Evolutionary conservation across 2,329 filamentous ascomycete species (phyloP).

Genomic region (Venturia carpophila): DNA sequence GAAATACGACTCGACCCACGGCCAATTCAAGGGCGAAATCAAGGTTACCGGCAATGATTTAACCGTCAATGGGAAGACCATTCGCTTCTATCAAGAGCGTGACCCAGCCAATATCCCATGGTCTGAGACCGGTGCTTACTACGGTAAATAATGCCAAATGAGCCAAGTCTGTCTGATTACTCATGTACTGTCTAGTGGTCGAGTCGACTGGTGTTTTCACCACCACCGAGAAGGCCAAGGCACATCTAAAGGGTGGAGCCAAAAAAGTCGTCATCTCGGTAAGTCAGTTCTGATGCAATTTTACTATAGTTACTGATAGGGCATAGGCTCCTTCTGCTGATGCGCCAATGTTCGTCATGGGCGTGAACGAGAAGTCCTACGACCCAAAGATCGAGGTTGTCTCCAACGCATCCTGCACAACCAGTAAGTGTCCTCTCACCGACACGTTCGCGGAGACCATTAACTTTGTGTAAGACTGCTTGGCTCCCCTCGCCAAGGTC

Average conservation of each 20-base stretch:
- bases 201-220: slow-evolving; percentile 99
- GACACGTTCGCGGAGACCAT: background rate
- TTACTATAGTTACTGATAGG: too few species aligned
- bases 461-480: slow-evolving; percentile 54
- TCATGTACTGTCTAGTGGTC: slow-evolving; percentile 48
- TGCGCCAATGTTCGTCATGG: slow-evolving; percentile 99
- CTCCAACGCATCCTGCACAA: slow-evolving; percentile 99
- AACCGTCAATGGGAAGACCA: slow-evolving; percentile 84
- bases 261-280: slow-evolving; percentile 81
- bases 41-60: slow-evolving; percentile 64
- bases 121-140: slow-evolving; percentile 77
- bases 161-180: slow-evolving; percentile 23
- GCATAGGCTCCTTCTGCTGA: slow-evolving; percentile 69
- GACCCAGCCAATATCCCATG: slow-evolving; percentile 89
- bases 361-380: slow-evolving; percentile 94
- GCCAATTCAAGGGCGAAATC: slow-evolving; percentile 89
- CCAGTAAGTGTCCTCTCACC: slow-evolving; percentile 43
- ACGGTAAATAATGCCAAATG: slow-evolving; percentile 36
- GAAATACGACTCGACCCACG: slow-evolving; percentile 98
- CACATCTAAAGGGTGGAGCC: slow-evolving; percentile 91
- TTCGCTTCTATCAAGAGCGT: slow-evolving; percentile 90
- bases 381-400: slow-evolving; percentile 84
- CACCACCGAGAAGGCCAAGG: slow-evolving; percentile 90
- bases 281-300: too few species aligned
- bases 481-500: slow-evolving; percentile 98